Evolutionary conservation across 2,329 filamentous ascomycete genomes (phyloP), one percentile per base, ranked within the genome.

Genomic region (Ascochyta koolunga): DNA sequence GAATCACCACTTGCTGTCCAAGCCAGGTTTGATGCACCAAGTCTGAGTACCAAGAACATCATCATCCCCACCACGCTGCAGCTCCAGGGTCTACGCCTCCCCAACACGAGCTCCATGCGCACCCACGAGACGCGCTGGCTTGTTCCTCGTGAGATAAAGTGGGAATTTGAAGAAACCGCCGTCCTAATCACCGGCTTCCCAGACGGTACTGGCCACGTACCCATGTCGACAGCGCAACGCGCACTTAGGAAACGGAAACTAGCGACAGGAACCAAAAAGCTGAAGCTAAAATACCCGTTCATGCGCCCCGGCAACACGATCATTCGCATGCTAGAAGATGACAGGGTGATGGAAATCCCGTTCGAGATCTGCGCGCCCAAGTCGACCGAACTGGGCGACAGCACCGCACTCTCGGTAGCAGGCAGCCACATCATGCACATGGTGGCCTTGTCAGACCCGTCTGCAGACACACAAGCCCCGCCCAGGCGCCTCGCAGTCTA

Each of bases 241-340:
- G 10, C 22, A 4, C 8, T 38, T 6, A 46, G 25, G 32, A 56
- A 56, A 25, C 46, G 53, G 11, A 46, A 41, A 31, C 24, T 56
- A 18, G 32, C 31, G 4, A 43, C 15, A 1, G 53, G 53, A 2
- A 43, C 42, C n/a, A 25, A 56, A 22, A 56, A 51, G 15, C n/a
- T 56, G n/a, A 56, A 51, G 16, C 42, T 50, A 16, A 47, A 35
- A 6, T 56, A 50, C 18, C 53, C 53, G 0, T 56, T 56, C 46
- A 51, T 25, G 1, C 33, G 53, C 7, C 9, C 41, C 2, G 37
- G 47, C 9, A 50, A 56, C 32, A 47, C 47, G 6, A 35, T 15
- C 8, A 6, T 50, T 10, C 22, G 16, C 19, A 50, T 56, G 41
- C 37, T 42, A 5, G 18, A 44, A 3, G 32, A 47, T 6, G 19